phyloP scores from a whole-genome alignment of 345 rosid species.

The Clausena lansium region DNA sequence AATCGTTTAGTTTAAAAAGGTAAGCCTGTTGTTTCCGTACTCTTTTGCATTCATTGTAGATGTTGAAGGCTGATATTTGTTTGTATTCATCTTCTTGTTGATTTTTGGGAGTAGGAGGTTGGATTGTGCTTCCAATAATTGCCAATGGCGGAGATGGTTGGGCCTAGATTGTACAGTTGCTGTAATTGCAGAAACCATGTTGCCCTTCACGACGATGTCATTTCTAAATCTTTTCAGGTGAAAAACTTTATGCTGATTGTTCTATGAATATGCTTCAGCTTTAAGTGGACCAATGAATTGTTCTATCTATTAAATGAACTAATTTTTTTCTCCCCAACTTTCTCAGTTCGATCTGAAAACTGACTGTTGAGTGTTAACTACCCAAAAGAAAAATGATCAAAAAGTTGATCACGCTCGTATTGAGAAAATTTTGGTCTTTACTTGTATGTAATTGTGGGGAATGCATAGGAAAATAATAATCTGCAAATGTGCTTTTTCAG shows the following conservation, averaged over 20 bases:
- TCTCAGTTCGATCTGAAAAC: not conserved
- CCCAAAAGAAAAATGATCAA: not conserved
- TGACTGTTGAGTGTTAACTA: not conserved
- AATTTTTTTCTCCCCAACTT: not conserved
- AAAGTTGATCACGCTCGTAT: not conserved
- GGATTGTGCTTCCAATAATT: conserved; percentile 1
- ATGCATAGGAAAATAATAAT: not conserved
- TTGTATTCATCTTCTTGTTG: not conserved
- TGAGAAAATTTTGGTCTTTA: not conserved
- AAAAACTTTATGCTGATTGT: conserved; percentile 10
- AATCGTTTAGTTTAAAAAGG: conserved; percentile 5
- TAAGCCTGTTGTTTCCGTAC: not conserved
- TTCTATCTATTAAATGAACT: not conserved
- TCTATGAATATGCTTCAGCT: not conserved
- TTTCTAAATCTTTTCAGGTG: conserved; percentile 60
- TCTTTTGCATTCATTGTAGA: not conserved
- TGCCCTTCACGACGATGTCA: conserved; percentile 61
- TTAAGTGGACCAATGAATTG: not conserved
- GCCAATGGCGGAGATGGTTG: conserved; percentile 32
- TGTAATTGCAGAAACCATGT: conserved; percentile 58
- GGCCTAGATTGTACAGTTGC: conserved; percentile 57
- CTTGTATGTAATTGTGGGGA: not conserved
- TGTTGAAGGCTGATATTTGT: not conserved
- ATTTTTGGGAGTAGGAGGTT: not conserved
- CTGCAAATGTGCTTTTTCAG: not conserved